These are phyloP conservation scores for Talaromyces adpressus DNA, from an alignment of 495 filamentous ascomycete genomes.

Conservation along the genomic window DNA sequence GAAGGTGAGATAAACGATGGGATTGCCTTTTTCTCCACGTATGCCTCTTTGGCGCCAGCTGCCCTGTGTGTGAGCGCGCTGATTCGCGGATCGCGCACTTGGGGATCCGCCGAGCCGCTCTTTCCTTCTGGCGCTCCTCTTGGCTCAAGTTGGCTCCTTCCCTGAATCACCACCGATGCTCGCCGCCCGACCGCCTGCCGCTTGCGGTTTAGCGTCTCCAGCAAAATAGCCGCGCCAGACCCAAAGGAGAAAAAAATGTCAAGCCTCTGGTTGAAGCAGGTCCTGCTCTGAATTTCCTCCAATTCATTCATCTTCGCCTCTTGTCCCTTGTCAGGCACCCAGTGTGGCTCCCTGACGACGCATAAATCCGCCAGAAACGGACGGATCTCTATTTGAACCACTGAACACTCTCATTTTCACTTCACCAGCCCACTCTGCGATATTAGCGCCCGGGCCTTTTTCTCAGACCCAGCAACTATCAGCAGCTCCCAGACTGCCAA, in stretches of 20 bases:
- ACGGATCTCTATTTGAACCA: neutral
- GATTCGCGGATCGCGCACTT: neutral
- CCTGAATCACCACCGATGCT: neutral
- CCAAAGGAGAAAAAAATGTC: conserved; percentile 9
- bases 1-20: neutral
- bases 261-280: conserved; percentile 4
- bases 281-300: neutral
- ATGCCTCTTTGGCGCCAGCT: conserved; percentile 13
- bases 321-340: neutral
- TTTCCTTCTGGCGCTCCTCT: conserved; percentile 4
- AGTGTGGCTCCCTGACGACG: neutral
- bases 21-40: conserved; percentile 18
- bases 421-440: neutral
- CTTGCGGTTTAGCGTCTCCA: neutral
- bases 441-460: neutral
- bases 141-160: neutral
- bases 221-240: conserved; percentile 7
- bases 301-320: neutral
- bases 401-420: conserved; percentile 1
- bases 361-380: neutral
- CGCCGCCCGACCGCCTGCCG: conserved; percentile 6
- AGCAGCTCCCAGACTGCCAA: neutral
- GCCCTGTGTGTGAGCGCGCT: conserved; percentile 5
- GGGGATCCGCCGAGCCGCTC: conserved; percentile 7
- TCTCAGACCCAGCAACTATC: neutral